These are phyloP conservation scores for Boletus speciosus DNA, from an alignment of 768 basidiomycete species.

Conservation along the genomic window DNA sequence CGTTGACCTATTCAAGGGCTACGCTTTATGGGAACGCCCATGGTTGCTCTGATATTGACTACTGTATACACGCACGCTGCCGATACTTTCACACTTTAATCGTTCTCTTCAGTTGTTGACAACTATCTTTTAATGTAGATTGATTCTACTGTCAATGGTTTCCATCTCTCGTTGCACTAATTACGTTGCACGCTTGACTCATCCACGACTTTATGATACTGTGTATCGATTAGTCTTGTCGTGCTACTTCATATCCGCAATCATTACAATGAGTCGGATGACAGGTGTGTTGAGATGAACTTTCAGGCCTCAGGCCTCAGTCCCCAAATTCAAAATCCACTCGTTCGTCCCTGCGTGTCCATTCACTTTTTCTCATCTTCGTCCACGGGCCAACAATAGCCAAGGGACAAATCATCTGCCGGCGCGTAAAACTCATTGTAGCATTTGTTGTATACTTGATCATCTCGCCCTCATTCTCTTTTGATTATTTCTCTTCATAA, in stretches of 20 bases:
- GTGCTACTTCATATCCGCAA: background rate
- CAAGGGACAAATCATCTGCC: background rate
- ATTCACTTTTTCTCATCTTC: no score
- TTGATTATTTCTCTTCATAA: no score
- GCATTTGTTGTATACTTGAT: background rate
- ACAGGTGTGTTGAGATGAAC: background rate
- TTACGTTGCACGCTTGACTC: background rate
- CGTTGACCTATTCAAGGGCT: background rate
- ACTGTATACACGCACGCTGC: background rate
- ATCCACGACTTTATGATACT: constrained; percentile 21
- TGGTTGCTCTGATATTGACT: background rate
- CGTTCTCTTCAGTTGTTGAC: constrained; percentile 10
- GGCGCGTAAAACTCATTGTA: background rate
- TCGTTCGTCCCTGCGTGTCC: no score
- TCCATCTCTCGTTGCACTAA: background rate
- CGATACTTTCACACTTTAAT: constrained; percentile 4
- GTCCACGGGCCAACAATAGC: background rate
- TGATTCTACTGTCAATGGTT: constrained; percentile 26
- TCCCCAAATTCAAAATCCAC: no score
- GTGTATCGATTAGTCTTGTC: constrained; percentile 27
- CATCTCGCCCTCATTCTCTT: no score
- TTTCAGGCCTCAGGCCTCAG: no score
- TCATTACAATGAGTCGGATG: background rate
- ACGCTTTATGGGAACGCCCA: background rate
- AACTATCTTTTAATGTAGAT: constrained; percentile 13